phyloP scores from a whole-genome alignment of 352 stramenopile genomes.

The Plasmopara viticola region DNA sequence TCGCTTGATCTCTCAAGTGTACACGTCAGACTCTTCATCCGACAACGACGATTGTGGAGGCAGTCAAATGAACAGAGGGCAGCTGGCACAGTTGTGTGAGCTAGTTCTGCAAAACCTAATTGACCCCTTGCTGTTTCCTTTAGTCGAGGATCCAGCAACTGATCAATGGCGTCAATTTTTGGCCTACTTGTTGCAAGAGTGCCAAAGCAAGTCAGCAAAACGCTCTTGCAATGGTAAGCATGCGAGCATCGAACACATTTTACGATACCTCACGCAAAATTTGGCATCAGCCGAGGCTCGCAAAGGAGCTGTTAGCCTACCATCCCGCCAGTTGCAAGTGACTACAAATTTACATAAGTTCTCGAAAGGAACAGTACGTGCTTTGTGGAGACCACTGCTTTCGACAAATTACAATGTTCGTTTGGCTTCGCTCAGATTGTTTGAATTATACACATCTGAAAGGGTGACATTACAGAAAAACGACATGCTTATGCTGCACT shows the following conservation, averaged over 20 bases:
- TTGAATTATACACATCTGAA: constrained; percentile 66
- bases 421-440: constrained; percentile 51
- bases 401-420: constrained; percentile 42
- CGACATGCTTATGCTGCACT: constrained; percentile 62
- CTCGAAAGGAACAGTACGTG: constrained; percentile 52
- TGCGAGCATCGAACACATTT: constrained; percentile 51
- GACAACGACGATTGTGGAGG: constrained; percentile 21
- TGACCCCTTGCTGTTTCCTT: constrained; percentile 53
- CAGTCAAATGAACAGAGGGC: constrained; percentile 30
- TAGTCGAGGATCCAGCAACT: constrained; percentile 17
- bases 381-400: constrained; percentile 62
- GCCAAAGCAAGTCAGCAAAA: constrained; percentile 15
- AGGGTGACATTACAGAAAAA: constrained; percentile 48
- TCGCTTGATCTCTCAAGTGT: constrained; percentile 66
- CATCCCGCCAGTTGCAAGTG: constrained; percentile 27
- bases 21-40: constrained; percentile 23
- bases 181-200: constrained; percentile 54
- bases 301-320: constrained; percentile 14
- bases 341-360: constrained; percentile 38
- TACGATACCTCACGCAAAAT: constrained; percentile 52
- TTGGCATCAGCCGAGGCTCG: constrained; percentile 27
- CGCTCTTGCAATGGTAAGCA: constrained; percentile 7
- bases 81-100: constrained; percentile 34
- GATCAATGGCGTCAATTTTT: constrained; percentile 67
- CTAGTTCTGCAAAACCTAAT: constrained; percentile 70